Base-by-base conservation (phyloP, 2,329 filamentous ascomycete genomes). In the Sphaerulina populicola region DNA sequence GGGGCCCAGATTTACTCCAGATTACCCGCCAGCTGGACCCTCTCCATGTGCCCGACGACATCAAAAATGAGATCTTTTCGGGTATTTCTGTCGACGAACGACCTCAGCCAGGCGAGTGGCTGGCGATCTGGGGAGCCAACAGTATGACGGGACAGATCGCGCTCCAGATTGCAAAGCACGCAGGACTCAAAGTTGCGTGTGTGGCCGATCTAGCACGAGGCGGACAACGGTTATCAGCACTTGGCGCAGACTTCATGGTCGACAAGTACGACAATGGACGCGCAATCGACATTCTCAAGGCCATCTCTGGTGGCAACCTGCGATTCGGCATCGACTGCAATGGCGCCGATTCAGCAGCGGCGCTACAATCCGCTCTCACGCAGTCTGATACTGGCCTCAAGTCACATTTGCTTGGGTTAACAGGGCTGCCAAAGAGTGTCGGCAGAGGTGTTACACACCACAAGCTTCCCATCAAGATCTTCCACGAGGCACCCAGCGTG, bases 81-180 rank as follows among this genome's bases (percentile, higher is more conserved):
- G 74, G 76, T 0, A 78, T 84, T 5, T 57, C 63, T 0, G 61
- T 69, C 1, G 60, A 65, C 0, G 81, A 86, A 55, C 71, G 81
- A 7, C 77, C 81, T 1, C 71, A 71, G 38, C 59, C 68, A 0
- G 83, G 82, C 0, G 85, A 89, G 53, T 88, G 83, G 78, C 68
- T 89, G 36, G 80, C 79, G 1, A 79, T 89, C 42, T 89, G 85
- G 85, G 85, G 85, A 51, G 85, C 80, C 73, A 87, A 83, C 1
- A 85, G 83, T 0, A 86, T 82, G 0, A 86, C 82, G 1, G 85
- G 83, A 0, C 77, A 81, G 56, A 72, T 86, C 6, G 73, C 78
- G 0, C 74, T 83, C 3, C 85, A 89, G 60, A 73, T 89, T 1
- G 84, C 85, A 0, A 80, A 81, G 37, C 71, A 86, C 0, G 78